Conservation (phyloP, 176 grass and related monocot genomes). For the Alloteropsis semialata region DNA sequence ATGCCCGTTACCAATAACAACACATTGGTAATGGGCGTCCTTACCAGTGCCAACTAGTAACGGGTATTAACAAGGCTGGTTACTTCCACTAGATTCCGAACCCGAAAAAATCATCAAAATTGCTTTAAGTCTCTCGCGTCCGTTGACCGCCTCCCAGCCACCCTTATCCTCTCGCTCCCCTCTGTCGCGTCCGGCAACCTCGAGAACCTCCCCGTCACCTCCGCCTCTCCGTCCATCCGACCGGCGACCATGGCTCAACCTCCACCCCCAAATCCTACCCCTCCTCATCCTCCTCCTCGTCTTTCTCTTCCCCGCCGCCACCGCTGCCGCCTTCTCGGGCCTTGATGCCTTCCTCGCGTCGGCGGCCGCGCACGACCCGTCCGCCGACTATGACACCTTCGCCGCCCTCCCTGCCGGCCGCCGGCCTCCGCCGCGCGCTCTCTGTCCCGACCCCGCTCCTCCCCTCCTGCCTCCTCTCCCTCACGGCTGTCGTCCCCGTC, state of each 20-base stretch:
- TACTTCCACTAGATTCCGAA: too few relatives aligned
- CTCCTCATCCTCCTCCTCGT: slow-evolving; percentile 12
- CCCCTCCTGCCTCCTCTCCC: slow-evolving; percentile 43
- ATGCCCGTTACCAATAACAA: too few relatives aligned
- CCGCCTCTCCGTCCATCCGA: background rate
- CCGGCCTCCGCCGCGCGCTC: slow-evolving; percentile 40
- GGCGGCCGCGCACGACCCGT: slow-evolving; percentile 38
- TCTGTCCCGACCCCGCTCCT: slow-evolving; percentile 16
- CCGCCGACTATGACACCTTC: slow-evolving; percentile 55
- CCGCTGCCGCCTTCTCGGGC: slow-evolving; percentile 19
- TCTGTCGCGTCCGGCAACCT: too few relatives aligned
- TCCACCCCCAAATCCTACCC: background rate
- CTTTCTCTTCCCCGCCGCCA: background rate
- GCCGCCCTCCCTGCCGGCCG: slow-evolving; percentile 34
- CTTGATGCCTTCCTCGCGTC: slow-evolving; percentile 61
- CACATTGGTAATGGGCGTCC: too few relatives aligned
- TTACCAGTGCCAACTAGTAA: too few relatives aligned
- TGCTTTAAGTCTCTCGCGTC: too few relatives aligned
- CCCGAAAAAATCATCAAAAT: too few relatives aligned
- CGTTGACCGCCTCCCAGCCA: too few relatives aligned
- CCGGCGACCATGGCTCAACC: slow-evolving; percentile 2
- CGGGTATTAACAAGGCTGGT: too few relatives aligned
- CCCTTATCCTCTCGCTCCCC: too few relatives aligned
- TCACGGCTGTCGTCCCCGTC: slow-evolving; percentile 44
- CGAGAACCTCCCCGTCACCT: too few relatives aligned